These are phyloP conservation scores for Eucalyptus cloeziana DNA, from an alignment of 345 rosid genomes.

Conservation along the genomic window DNA sequence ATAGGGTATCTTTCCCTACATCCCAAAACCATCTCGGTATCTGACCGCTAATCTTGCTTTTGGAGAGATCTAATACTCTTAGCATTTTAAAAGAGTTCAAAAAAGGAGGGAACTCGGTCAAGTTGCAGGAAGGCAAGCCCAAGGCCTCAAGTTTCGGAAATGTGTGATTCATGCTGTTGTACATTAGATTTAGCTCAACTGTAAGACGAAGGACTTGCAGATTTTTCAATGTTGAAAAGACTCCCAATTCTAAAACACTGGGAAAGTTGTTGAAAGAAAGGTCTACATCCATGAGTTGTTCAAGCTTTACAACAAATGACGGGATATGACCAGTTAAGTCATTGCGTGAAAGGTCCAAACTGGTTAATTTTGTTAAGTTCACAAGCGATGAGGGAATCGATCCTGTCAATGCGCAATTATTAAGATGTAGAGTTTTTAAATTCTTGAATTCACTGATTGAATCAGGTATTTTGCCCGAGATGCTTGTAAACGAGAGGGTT, in stretches of 20 bases:
- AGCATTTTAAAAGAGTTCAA: not conserved
- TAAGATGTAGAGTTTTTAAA: not conserved
- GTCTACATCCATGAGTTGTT: not conserved
- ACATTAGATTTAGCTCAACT: not conserved
- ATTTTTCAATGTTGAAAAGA: not conserved
- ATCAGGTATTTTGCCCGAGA: not conserved
- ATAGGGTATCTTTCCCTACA: not conserved
- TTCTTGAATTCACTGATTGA: not conserved
- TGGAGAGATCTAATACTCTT: not conserved
- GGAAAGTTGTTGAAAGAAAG: not conserved
- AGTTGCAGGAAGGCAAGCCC: not conserved
- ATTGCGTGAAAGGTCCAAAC: not conserved
- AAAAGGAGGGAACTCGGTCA: not conserved
- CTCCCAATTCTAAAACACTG: not conserved
- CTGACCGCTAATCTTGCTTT: not conserved
- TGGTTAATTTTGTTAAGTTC: not conserved
- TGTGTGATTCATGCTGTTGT: not conserved
- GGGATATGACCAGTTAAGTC: not conserved
- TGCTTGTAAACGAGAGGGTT: not conserved
- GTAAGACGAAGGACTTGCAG: rapidly evolving
- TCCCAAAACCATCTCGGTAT: not conserved
- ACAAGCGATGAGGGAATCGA: not conserved
- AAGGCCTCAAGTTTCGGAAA: not conserved
- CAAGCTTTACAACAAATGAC: not conserved
- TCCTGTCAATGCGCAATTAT: rapidly evolving